These are phyloP conservation scores for Ochetophila trinervis DNA, from an alignment of 306 rosid genomes.

Conservation along the genomic window DNA sequence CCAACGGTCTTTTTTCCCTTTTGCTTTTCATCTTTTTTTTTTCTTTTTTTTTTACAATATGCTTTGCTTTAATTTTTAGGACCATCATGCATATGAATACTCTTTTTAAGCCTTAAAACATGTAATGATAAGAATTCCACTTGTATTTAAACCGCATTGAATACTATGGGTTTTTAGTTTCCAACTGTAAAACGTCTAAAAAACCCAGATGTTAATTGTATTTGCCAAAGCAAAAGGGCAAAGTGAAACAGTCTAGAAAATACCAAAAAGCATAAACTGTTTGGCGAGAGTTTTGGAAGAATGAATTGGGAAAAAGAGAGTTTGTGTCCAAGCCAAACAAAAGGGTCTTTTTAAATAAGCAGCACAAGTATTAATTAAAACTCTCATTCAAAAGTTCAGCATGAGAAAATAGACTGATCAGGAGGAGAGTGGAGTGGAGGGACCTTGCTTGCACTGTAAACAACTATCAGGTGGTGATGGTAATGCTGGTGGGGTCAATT, in stretches of 20 bases:
- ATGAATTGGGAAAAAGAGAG: too few relatives aligned
- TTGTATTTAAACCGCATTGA: background rate
- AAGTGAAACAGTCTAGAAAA: too few relatives aligned
- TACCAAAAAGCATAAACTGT: too few relatives aligned
- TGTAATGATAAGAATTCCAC: background rate
- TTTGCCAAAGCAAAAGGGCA: too few relatives aligned
- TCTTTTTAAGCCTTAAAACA: background rate
- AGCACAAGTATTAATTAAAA: background rate
- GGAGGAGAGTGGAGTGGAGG: background rate
- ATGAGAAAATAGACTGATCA: background rate
- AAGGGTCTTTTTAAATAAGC: background rate
- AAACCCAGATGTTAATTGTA: too few relatives aligned
- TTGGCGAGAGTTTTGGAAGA: too few relatives aligned
- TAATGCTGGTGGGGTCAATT: conserved; percentile 1
- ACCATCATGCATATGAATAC: background rate
- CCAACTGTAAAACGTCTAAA: too few relatives aligned
- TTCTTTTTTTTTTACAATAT: background rate
- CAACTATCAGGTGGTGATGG: background rate
- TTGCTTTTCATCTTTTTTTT: conserved; percentile 17
- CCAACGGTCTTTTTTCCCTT: conserved; percentile 56
- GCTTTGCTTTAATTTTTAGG: background rate
- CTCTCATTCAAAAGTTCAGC: background rate
- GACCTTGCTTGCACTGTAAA: conserved; percentile 12
- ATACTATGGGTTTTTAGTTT: too few relatives aligned
- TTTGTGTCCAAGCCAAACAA: too few relatives aligned